These are phyloP conservation scores for Schizosaccharomyces osmophilus DNA, from an alignment of 805 yeast genomes.

Conservation along the genomic window DNA sequence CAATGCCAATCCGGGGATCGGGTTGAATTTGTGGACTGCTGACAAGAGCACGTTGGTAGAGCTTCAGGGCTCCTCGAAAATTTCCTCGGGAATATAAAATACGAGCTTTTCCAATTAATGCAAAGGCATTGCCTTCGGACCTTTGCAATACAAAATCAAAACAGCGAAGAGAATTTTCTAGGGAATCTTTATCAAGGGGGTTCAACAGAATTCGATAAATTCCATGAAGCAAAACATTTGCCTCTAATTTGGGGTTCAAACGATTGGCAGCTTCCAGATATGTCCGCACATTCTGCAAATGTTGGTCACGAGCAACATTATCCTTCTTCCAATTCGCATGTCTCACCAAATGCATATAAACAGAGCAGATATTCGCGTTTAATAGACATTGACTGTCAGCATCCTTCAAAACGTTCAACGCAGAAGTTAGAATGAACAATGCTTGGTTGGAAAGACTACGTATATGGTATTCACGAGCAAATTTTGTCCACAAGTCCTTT, in stretches of 20 bases:
- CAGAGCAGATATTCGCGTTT: constrained; percentile 50
- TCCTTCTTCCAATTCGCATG: constrained; percentile 10
- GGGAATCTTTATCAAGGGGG: constrained; percentile 18
- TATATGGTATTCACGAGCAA: constrained; percentile 57
- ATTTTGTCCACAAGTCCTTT: constrained; percentile 57
- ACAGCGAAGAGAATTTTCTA: constrained; percentile 45
- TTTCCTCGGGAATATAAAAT: constrained; percentile 47
- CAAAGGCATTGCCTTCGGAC: constrained; percentile 24
- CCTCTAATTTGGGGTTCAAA: constrained; percentile 22
- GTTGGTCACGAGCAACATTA: constrained; percentile 4
- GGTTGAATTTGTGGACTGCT: constrained; percentile 53
- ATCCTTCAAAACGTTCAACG: constrained; percentile 22
- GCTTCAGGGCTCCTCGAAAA: constrained; percentile 45
- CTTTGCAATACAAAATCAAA: constrained; percentile 34
- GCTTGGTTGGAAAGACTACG: constrained; percentile 37
- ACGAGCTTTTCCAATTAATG: constrained; percentile 69
- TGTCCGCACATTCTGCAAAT: not conserved
- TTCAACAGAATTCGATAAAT: not conserved
- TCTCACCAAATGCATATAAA: constrained; percentile 18
- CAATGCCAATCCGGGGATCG: constrained; percentile 86
- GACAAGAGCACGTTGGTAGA: constrained; percentile 61
- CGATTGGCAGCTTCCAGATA: constrained; percentile 19
- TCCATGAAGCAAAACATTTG: constrained; percentile 36
- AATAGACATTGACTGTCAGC: constrained; percentile 11
- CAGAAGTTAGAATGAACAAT: constrained; percentile 28